These are phyloP conservation scores for Bodo saltans DNA, from an alignment of 78 protist species.

Conservation along the genomic window DNA sequence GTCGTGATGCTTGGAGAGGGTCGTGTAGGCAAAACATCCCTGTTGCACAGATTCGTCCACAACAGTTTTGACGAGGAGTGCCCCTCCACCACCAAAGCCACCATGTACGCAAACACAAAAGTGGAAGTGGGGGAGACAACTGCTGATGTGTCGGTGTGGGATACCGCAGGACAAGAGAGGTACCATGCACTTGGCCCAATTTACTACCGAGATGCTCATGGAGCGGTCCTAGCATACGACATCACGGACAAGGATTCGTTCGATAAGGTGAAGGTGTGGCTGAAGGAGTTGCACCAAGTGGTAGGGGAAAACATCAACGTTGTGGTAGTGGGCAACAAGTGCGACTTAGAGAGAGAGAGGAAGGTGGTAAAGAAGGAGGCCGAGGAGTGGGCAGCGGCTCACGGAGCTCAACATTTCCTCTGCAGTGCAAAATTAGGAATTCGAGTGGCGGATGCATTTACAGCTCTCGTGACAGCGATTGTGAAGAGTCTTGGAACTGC, in stretches of 20 bases:
- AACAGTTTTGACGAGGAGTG: constrained; percentile 66
- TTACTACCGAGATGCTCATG: constrained; percentile 90
- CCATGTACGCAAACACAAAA: constrained; percentile 55
- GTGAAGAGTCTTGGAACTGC: not conserved
- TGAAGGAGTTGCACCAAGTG: constrained; percentile 78
- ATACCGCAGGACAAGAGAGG: constrained; percentile 63
- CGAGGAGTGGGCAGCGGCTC: not conserved
- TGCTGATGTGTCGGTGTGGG: constrained; percentile 81
- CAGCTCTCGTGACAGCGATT: not conserved
- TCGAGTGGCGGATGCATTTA: too few relatives aligned
- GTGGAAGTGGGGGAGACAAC: constrained; percentile 59
- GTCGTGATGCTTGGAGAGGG: constrained; percentile 89
- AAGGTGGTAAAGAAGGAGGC: too few relatives aligned
- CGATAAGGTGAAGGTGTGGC: constrained; percentile 77
- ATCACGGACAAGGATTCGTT: constrained; percentile 76
- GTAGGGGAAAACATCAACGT: constrained; percentile 72
- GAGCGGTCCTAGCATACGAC: constrained; percentile 86
- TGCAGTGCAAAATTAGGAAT: too few relatives aligned
- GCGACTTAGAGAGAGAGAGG: constrained; percentile 64
- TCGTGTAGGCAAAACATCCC: constrained; percentile 91
- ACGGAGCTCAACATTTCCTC: too few relatives aligned
- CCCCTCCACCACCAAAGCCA: constrained; percentile 64
- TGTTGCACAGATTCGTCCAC: constrained; percentile 70
- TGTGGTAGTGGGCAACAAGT: constrained; percentile 80
- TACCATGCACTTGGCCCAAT: constrained; percentile 89